Base-by-base conservation (phyloP, 345 rosid species). In the Bretschneidera sinensis region DNA sequence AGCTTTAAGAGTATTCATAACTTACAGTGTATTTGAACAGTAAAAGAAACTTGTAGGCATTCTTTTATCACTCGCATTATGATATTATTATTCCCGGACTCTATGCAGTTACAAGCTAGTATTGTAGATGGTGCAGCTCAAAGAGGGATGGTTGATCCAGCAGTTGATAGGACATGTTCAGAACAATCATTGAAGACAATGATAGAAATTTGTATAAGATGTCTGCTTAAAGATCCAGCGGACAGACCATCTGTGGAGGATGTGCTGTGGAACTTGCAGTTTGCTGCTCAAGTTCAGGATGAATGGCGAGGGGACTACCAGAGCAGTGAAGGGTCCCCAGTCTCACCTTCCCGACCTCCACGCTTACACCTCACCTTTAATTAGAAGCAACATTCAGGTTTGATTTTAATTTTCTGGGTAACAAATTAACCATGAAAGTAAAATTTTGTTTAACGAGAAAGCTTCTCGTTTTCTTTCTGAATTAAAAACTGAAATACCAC, bases 231-330 rank as follows among this genome's bases (percentile, higher is more conserved):
- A 69, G 76, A 85, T 11, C 85, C 89, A 10, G 61, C 53, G 20
- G 89, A 86, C 1, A 73, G 92, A 43, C 97, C 96, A 25, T 84
- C 99, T 4, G 67, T 94, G 33, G 99, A 94, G 65, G 99, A 94
- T 62, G 81, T 94, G 18, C 59, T 94, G 22, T 94, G 97, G 97
- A 90, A 94, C 79, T 83, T 92, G 83, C 94, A 92, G 67, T 92
- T 84, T 69, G 90, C 91, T 33, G 83, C 97, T 68, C 98, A 92
- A 77, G 96, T 92, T 59, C 94, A 86, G 65, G 85, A 86, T 1
- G 81, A 78, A 28, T 75, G 83, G 83, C 70, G 73, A 0, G 79
- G 73, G 54, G 84, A 81, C 31, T 86, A 84, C n/a, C 83, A 66
- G 17, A 85, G 90, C 78, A 75, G 83, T 45, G 89, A 86, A 49